These are phyloP conservation scores for Earliella scabrosa DNA, from an alignment of 1,284 basidiomycete species.

Conservation along the genomic window DNA sequence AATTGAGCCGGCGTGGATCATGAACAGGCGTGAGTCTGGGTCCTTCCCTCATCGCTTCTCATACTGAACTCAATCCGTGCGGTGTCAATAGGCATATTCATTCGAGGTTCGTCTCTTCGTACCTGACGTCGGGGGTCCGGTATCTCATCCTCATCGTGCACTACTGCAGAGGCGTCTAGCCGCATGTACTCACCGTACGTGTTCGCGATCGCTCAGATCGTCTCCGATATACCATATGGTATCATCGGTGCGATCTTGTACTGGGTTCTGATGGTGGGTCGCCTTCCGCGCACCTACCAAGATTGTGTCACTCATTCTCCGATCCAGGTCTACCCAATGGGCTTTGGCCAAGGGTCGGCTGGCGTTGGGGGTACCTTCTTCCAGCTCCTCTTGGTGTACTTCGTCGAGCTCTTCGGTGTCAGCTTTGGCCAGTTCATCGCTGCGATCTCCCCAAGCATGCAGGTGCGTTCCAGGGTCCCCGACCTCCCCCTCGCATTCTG, in stretches of 20 bases:
- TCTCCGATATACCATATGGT: background rate
- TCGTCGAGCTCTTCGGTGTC: background rate
- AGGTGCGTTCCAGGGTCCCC: no score
- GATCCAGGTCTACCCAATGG: background rate
- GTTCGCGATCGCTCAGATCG: background rate
- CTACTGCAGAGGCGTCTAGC: slow-evolving; percentile 62
- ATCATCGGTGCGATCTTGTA: background rate
- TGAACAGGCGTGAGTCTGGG: slow-evolving; percentile 55
- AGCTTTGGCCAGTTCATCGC: background rate
- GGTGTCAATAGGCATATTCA: slow-evolving; percentile 47
- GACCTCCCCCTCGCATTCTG: background rate
- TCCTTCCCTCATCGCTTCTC: no score
- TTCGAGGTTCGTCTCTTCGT: slow-evolving; percentile 51
- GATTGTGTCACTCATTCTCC: background rate
- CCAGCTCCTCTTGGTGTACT: background rate
- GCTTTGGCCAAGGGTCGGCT: background rate
- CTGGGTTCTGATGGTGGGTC: background rate
- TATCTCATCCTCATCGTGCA: background rate
- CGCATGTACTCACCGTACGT: slow-evolving; percentile 61
- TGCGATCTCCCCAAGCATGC: background rate
- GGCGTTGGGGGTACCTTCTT: background rate
- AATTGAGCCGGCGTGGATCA: slow-evolving; percentile 87
- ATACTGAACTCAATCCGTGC: no score
- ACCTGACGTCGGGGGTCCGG: background rate
- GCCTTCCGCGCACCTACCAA: background rate